Evolutionary conservation across 805 yeast genomes (phyloP), one percentile per base, ranked within the genome.

Genomic region (Candida sithepensis): DNA sequence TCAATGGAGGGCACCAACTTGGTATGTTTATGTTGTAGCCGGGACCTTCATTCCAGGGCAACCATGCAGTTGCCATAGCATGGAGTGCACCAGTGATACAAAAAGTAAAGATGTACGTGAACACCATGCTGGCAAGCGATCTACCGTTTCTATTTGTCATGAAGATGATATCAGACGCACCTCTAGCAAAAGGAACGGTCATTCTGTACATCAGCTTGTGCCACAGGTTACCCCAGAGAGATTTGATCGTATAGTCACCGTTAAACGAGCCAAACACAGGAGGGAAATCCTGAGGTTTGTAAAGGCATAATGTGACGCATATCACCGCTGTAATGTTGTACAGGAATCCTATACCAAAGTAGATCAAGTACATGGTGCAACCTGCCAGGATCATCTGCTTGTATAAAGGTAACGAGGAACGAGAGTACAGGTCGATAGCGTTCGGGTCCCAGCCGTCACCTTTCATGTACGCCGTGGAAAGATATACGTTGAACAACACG

Each of bases 201-300:
- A 45, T 42, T 10, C 24, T 43, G 24, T 50, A 49, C 54, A 53
- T 46, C 12, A 51, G 33, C 41, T 49, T 42, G 39, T 55, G 58
- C 58, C 57, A 55, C 4, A 53, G 8, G 23, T 46, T 46, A 10
- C 45, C 41, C 57, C 58, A 55, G 3, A 53, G 19, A 3, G 55
- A 49, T 32, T 30, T 42, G n/a, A 53, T 47, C 2, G 57, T 55
- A 16, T 39, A 47, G 1, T 22, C 32, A 13, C 41, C 50, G 5
- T 49, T 34, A 24, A 55, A 39, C 2, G 45, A 42, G 2, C 57
- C 57, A 55, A 55, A 53, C n/a, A 47, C 12, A 2, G 47, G 50
- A 4, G 51, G 50, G 26, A 44, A 53, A 7, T 53, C 55, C 5
- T 41, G 19, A 8, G 42, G 20, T 13, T 24, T n/a, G 18, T 24